Conservation (phyloP, 805 yeast genomes). For the Blastobotrys mokoenaii region DNA sequence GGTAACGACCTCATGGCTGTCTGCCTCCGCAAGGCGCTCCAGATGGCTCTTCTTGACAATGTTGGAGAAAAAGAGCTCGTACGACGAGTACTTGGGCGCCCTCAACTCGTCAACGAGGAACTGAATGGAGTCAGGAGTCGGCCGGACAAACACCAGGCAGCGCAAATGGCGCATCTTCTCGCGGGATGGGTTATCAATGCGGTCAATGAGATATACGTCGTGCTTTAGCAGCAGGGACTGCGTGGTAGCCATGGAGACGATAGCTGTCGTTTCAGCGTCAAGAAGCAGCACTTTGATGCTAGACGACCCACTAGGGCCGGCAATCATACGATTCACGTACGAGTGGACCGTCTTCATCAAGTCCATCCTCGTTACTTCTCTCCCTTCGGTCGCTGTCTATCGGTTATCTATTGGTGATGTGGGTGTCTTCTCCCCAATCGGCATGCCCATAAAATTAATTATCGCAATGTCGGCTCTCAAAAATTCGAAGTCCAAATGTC, state of each 20-base stretch:
- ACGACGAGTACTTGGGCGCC: conserved; percentile 70
- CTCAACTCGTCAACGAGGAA: conserved; percentile 56
- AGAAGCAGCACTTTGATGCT: conserved; percentile 66
- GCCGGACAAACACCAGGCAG: conserved; percentile 73
- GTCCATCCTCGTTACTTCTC: conserved; percentile 25
- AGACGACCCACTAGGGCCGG: conserved; percentile 17
- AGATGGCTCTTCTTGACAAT: conserved; percentile 64
- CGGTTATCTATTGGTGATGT: neutral
- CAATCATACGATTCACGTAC: conserved; percentile 33
- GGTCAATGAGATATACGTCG: conserved; percentile 77
- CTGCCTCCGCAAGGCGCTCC: conserved; percentile 85
- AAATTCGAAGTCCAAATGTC: too few relatives aligned
- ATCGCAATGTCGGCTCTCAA: neutral
- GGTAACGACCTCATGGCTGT: conserved; percentile 70
- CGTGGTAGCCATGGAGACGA: conserved; percentile 81
- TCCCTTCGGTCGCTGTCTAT: neutral
- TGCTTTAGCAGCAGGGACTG: conserved; percentile 76
- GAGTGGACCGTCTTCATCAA: conserved; percentile 29
- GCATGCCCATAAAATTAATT: too few relatives aligned
- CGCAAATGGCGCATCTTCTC: conserved; percentile 71
- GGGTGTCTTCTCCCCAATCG: too few relatives aligned
- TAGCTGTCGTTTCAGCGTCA: conserved; percentile 71
- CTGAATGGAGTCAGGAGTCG: conserved; percentile 56
- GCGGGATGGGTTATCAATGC: conserved; percentile 47
- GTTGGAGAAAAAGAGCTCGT: conserved; percentile 72